Percentiles rank a stretch among this genome's conserved stretches.
Evolutionary conservation across 225 moss, liverwort and hornwort genomes (phyloP).

Genomic region (Ulota crispa): DNA sequence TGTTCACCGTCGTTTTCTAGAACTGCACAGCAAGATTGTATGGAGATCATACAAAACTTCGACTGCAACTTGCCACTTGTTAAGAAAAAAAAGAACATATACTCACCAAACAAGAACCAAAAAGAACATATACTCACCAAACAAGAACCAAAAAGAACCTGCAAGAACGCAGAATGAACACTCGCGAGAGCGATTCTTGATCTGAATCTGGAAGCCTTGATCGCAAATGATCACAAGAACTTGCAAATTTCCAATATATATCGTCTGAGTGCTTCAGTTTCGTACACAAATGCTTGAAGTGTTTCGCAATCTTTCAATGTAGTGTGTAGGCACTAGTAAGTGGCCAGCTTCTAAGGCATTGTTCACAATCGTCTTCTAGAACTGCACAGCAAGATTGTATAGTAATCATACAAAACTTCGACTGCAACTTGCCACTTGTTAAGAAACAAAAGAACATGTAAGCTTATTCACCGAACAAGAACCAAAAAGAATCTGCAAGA

Average conservation of each 20-base stretch:
- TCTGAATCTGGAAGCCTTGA: background rate
- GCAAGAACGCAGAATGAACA: background rate
- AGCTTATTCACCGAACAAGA: no score
- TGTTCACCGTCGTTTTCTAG: background rate
- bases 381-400: no score
- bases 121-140: background rate
- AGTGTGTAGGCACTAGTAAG: no score
- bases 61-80: background rate
- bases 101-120: no score
- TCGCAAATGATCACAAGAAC: background rate
- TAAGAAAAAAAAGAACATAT: background rate
- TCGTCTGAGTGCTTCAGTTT: background rate
- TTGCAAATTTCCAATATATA: background rate
- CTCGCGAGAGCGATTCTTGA: background rate
- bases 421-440: no score
- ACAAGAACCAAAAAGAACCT: background rate
- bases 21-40: background rate
- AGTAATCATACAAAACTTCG: no score
- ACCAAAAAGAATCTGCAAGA: no score
- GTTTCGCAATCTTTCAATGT: no score
- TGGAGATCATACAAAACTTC: background rate
- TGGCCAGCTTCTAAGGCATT: no score
- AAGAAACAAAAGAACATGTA: no score
- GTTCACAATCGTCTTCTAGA: no score
- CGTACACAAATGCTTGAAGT: no score